A percentile compares a stretch with the other conserved stretches of the same genome.
phyloP scores from a whole-genome alignment of 2,329 filamentous ascomycete genomes.

The Penicillium sp. region DNA sequence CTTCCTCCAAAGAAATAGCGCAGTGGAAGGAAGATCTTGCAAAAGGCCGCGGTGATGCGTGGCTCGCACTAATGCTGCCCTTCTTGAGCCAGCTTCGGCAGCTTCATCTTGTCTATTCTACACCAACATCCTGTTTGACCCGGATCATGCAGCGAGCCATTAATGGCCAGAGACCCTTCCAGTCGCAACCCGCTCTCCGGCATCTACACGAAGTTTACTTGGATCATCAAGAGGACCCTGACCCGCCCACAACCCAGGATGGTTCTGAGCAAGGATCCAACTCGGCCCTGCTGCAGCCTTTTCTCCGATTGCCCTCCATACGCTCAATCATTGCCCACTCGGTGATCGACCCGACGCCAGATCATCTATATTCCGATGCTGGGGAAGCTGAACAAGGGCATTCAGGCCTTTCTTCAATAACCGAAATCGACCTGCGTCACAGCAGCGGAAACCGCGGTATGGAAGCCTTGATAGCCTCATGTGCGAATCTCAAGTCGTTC shows the following conservation, averaged over 20 bases:
- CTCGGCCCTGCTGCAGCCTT: conserved; percentile 23
- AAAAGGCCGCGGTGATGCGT: conserved; percentile 27
- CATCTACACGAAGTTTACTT: conserved; percentile 24
- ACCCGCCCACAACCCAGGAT: conserved; percentile 11
- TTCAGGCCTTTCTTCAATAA: conserved; percentile 19
- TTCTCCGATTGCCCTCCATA: conserved; percentile 30
- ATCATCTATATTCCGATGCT: background rate
- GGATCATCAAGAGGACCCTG: conserved; percentile 21
- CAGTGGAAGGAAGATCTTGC: conserved; percentile 27
- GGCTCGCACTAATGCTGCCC: conserved; percentile 30
- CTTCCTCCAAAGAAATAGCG: conserved; percentile 21
- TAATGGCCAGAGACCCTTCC: conserved; percentile 20
- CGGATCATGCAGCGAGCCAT: conserved; percentile 25
- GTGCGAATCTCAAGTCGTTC: conserved; percentile 28
- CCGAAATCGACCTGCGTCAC: conserved; percentile 27
- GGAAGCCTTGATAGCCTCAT: conserved; percentile 23
- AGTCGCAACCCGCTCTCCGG: conserved; percentile 17
- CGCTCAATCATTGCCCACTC: conserved; percentile 26
- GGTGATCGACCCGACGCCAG: conserved; percentile 25
- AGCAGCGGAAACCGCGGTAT: conserved; percentile 32
- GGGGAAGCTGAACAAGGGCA: background rate
- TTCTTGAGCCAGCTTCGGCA: conserved; percentile 26
- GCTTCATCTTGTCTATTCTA: conserved; percentile 24
- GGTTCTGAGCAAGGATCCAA: conserved; percentile 7
- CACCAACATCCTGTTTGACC: conserved; percentile 24